Conservation (phyloP, 176 grass and related monocot species). For the Avena eriantha region DNA sequence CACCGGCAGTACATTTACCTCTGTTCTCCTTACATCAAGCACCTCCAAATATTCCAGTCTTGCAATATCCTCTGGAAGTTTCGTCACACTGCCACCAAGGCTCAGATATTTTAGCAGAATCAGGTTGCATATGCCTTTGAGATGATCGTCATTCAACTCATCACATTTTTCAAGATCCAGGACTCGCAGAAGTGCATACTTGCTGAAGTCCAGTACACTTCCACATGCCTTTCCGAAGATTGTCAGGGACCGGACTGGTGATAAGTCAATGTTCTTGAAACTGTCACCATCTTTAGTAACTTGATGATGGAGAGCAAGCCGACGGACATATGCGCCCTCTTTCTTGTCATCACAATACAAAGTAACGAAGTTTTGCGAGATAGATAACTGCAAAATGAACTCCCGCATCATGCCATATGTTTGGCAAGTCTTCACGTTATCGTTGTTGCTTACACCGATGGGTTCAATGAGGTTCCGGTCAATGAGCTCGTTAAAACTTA, state of each 20-base stretch:
- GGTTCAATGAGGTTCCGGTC: constrained; percentile 38
- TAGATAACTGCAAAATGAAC: constrained; percentile 22
- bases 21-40: constrained; percentile 23
- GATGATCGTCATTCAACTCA: background rate
- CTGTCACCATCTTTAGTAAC: background rate
- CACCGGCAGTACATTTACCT: background rate
- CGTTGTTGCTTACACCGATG: background rate
- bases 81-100: background rate
- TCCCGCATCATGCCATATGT: constrained; percentile 35
- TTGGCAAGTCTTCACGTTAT: constrained; percentile 30
- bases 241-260: constrained; percentile 16
- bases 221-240: background rate
- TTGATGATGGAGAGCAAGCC: constrained; percentile 10
- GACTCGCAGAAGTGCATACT: constrained; percentile 8
- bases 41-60: background rate
- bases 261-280: background rate
- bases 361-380: constrained; percentile 24
- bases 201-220: background rate
- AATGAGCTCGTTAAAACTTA: background rate
- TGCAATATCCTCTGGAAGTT: background rate
- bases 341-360: background rate
- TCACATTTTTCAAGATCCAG: constrained; percentile 39
- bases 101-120: constrained; percentile 19
- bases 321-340: background rate
- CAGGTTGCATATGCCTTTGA: constrained; percentile 19